A percentile compares a stretch with the other conserved stretches of the same genome.
phyloP scores from a whole-genome alignment of 495 filamentous ascomycete species.

The Lasiosphaeria hispida region DNA sequence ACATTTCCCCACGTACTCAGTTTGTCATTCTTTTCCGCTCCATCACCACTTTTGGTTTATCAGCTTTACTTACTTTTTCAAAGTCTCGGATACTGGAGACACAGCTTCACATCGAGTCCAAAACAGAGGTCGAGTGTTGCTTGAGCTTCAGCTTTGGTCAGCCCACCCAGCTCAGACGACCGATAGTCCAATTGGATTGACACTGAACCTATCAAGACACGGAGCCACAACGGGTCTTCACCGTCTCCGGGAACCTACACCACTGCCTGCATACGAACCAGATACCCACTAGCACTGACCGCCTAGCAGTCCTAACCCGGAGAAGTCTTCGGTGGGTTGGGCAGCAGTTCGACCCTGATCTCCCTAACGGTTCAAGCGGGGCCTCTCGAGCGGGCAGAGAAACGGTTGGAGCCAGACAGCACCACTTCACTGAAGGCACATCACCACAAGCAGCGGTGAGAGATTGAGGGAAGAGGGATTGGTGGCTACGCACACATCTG shows the following conservation, averaged over 20 bases:
- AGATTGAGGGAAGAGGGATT: background rate
- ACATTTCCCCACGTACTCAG: slow-evolving; percentile 5
- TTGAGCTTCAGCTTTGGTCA: too few relatives aligned
- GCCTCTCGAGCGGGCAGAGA: slow-evolving; percentile 5
- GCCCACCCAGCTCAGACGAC: too few relatives aligned
- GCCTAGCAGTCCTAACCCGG: slow-evolving; percentile 17
- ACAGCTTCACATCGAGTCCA: too few relatives aligned
- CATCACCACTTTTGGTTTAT: too few relatives aligned
- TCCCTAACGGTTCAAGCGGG: background rate
- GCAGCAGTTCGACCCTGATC: slow-evolving; percentile 12
- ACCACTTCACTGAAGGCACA: background rate
- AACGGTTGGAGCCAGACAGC: slow-evolving; percentile 12
- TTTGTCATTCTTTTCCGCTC: background rate
- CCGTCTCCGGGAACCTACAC: slow-evolving; percentile 22
- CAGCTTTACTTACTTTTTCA: too few relatives aligned
- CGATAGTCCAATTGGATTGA: too few relatives aligned
- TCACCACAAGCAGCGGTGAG: slow-evolving; percentile 7
- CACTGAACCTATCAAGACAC: background rate
- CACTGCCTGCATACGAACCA: slow-evolving; percentile 22
- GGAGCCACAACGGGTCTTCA: slow-evolving; percentile 12
- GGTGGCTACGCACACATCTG: background rate
- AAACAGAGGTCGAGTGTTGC: too few relatives aligned
- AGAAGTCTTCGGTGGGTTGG: slow-evolving; percentile 6
- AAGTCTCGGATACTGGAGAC: too few relatives aligned
- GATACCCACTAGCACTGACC: slow-evolving; percentile 16